A percentile compares a stretch with the other conserved stretches of the same genome.
Evolutionary conservation across 805 yeast species (phyloP).

Genomic region (Zygotorulaspora sp.): DNA sequence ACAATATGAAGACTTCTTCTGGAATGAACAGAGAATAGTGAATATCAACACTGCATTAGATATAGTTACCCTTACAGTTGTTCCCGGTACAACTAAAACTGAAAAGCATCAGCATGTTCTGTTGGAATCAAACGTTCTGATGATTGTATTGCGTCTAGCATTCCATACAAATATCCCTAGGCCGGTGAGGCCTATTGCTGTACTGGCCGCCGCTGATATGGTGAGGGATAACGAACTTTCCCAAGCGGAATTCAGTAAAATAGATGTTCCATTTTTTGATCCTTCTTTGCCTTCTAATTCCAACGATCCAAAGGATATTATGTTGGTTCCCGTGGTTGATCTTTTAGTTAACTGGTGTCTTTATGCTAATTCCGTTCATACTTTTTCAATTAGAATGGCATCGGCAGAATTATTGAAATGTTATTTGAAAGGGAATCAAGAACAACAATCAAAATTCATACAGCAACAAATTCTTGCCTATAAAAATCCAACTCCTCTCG

Average conservation of each 20-base stretch:
- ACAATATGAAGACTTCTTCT: constrained; percentile 46
- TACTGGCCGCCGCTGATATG: constrained; percentile 72
- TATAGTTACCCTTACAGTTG: constrained; percentile 66
- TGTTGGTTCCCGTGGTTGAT: constrained; percentile 59
- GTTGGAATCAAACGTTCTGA: constrained; percentile 55
- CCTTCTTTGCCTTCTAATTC: constrained; percentile 42
- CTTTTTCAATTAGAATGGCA: constrained; percentile 76
- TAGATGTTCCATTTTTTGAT: constrained; percentile 91
- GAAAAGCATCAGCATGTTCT: constrained; percentile 56
- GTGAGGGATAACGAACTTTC: constrained; percentile 61
- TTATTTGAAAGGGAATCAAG: constrained; percentile 59
- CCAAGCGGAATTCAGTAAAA: constrained; percentile 67
- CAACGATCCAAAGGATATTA: constrained; percentile 16
- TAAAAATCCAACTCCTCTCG: constrained; percentile 15
- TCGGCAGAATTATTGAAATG: constrained; percentile 63
- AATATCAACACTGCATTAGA: constrained; percentile 67
- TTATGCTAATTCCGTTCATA: constrained; percentile 72
- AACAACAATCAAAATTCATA: constrained; percentile 58
- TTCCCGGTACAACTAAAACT: constrained; percentile 66
- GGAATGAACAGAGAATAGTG: constrained; percentile 72
- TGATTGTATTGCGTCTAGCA: constrained; percentile 62
- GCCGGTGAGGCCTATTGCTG: constrained; percentile 59
- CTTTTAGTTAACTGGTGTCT: constrained; percentile 83
- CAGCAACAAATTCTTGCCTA: constrained; percentile 56
- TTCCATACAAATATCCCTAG: constrained; percentile 65